Base-by-base conservation (phyloP, 805 yeast species). In the Sungouiella blattae region DNA sequence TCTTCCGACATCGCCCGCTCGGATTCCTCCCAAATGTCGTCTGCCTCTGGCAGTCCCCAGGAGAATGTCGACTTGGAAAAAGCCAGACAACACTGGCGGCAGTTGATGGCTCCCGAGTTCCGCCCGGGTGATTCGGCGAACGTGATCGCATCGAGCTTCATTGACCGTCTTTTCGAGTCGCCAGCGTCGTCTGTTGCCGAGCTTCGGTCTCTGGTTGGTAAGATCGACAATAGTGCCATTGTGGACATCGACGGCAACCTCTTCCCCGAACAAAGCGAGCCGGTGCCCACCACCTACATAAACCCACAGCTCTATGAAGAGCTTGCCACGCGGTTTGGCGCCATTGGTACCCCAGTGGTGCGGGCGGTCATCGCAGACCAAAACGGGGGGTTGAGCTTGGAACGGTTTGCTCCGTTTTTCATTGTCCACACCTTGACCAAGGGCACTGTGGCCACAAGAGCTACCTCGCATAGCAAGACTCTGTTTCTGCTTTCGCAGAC, bases 241-340 rank as follows among this genome's bases (percentile, higher is more conserved):
- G 59, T 73, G n/a, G 73, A 69, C 39, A 61, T 57, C 11, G 57
- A 58, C 28, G 78, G 78, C 1, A 56, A 67, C 23, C 64, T 77
- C 39, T 60, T 66, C 23, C 47, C 46, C 11, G 57, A 45, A 18
- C 33, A 30, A 9, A 22, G 35, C 11, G 57, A 50, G 27, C 45
- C 56, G 1, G 48, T 40, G 18, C 44, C 47, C n/a, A 42, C 53
- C 11, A 38, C 43, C 28, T 49, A 46, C 26, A 56, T 81, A 0
- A 59, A 75, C 0, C 71, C 70, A 5, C 55, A 60, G 4, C 64
- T 73, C 2, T 80, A 75, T 44, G 48, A 62, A 3, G 50, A 62
- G 39, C 53, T 82, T 7, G 55, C 52, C 1, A 61, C 64, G 21
- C 75, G 83, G 80, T 80, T 78, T 53, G 84, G 83, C 0, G 33